Evolutionary conservation across 768 basidiomycete species (phyloP), one percentile per base, ranked within the genome.

Genomic region (Harrya chromipes): DNA sequence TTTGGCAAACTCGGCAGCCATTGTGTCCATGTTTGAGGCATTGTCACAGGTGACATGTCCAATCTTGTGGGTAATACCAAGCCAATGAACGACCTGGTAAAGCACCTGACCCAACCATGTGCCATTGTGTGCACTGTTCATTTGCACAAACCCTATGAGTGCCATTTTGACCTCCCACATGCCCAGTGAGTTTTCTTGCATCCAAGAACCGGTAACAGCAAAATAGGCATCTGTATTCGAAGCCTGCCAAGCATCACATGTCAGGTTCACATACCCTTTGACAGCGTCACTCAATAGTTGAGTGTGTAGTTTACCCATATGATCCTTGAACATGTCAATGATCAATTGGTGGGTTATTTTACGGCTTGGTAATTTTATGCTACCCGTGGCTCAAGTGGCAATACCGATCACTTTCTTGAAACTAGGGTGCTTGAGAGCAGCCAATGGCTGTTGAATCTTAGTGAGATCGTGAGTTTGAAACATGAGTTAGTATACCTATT

Each of bases 91-190:
- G 23, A 76, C 57, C 49, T 68, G 68, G 58, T 61, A 77, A 0
- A 78, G 54, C 1, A 69, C 73, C 26, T 70, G 69, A 0, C 73
- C 70, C 1, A 76, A 60, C 0, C 54, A 57, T n/a, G 29, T 20
- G 0, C 75, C 74, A 53, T 68, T 59, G 44, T 78, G 74, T 0
- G 69, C 54, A 10, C 55, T 65, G 48, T 78, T 77, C 36, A 78
- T 51, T 12, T 54, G 59, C 0, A 52, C 57, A 29, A 76, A 78
- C 0, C 70, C 70, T 5, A 75, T 40, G 0, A 78, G 56, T 0
- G 63, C 62, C 3, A 16, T 54, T 1, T 54, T 24, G 1, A 55
- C 2, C n/a, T 41, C 37, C 53, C 49, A 56, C 6, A 27, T 10
- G 6, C 26, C 26, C 26, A 12, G 24, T 19, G 41, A 33, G 1